Evolutionary conservation across 306 rosid genomes (phyloP).

Genomic region (Trifolium fragiferum): DNA sequence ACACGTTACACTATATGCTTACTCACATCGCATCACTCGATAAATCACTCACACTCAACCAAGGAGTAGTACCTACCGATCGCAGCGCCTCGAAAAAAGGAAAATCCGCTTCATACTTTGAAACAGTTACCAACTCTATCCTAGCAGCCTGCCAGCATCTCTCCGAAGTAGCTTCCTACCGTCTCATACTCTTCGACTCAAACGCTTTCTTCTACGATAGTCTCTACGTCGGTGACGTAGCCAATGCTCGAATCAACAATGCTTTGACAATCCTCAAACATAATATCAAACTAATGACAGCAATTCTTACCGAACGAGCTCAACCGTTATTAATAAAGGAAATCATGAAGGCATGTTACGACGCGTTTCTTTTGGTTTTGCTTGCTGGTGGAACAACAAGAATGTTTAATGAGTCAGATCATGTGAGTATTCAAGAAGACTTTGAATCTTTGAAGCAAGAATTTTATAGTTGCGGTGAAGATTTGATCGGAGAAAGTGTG

Average conservation of each 20-base stretch:
- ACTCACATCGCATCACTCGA: conserved; percentile 62
- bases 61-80: conserved; percentile 50
- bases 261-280: conserved; percentile 63
- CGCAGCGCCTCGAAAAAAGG: conserved; percentile 27
- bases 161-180: conserved; percentile 85
- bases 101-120: conserved; percentile 63
- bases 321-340: conserved; percentile 68
- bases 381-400: conserved; percentile 83
- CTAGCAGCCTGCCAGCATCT: conserved; percentile 68
- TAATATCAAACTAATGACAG: conserved; percentile 66
- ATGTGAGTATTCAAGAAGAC: conserved; percentile 67
- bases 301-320: conserved; percentile 66
- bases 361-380: conserved; percentile 79
- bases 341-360: conserved; percentile 73
- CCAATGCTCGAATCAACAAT: conserved; percentile 58
- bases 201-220: conserved; percentile 64
- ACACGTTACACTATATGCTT: conserved; percentile 70
- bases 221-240: conserved; percentile 66
- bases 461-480: conserved; percentile 68
- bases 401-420: conserved; percentile 63
- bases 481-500: conserved; percentile 56
- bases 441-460: conserved; percentile 63
- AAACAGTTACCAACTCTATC: conserved; percentile 49
- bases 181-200: conserved; percentile 80
- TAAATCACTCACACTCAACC: conserved; percentile 66